Evolutionary conservation across 2,329 filamentous ascomycete species (phyloP).

Genomic region (Shiraia sp.): DNA sequence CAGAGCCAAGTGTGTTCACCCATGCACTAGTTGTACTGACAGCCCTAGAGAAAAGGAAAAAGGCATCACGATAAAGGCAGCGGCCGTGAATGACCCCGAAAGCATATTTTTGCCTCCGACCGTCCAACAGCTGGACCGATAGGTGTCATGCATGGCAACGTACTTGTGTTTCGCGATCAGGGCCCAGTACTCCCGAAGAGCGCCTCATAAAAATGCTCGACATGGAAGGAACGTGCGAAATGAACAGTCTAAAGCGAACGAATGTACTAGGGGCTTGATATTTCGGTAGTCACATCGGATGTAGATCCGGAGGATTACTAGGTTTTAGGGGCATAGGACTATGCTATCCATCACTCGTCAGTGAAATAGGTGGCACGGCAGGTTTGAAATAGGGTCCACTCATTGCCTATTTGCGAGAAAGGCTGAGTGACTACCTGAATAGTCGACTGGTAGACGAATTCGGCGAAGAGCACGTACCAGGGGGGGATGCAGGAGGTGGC

Average conservation of each 20-base stretch:
- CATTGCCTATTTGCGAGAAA: slow-evolving; percentile 9
- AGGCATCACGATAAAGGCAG: no score
- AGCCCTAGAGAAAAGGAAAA: no score
- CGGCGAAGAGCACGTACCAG: slow-evolving; percentile 23
- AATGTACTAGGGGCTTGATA: slow-evolving; percentile 17
- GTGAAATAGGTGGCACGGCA: no score
- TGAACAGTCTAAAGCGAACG: slow-evolving; percentile 19
- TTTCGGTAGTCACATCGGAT: slow-evolving; percentile 29
- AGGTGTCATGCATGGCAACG: slow-evolving; percentile 19
- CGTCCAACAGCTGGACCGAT: slow-evolving; percentile 23
- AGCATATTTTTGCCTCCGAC: slow-evolving; percentile 17
- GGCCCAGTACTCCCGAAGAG: slow-evolving; percentile 20
- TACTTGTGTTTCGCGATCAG: slow-evolving; percentile 21
- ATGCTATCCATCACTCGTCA: no score
- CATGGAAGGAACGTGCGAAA: slow-evolving; percentile 17
- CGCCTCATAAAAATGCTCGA: slow-evolving; percentile 11
- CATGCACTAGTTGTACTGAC: no score
- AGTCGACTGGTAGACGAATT: slow-evolving; percentile 16
- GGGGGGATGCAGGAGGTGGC: slow-evolving; percentile 22
- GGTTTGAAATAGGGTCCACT: slow-evolving; percentile 21
- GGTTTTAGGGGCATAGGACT: slow-evolving; percentile 12
- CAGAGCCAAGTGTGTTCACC: no score
- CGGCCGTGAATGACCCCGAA: slow-evolving; percentile 23
- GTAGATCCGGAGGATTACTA: slow-evolving; percentile 31
- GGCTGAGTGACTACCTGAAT: slow-evolving; percentile 21